A percentile compares a stretch with the other conserved stretches of the same genome.
phyloP scores from a whole-genome alignment of 306 rosid species.

The Cicer judaicum region DNA sequence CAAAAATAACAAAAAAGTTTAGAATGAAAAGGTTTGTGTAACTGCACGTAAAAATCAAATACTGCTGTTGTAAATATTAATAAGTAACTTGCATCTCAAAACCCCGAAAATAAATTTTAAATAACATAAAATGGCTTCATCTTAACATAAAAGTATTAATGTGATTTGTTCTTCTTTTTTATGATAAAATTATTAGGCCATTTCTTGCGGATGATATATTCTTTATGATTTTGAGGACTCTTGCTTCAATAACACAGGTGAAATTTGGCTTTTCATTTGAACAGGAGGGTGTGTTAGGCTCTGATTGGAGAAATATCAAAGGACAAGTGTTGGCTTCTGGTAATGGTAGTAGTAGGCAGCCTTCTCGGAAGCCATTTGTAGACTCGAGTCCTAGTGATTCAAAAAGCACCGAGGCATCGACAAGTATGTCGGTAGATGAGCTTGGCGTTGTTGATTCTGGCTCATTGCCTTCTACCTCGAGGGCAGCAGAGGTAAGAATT shows the following conservation, averaged over 20 bases:
- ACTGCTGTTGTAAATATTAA: not conserved
- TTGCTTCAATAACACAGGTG: constrained; percentile 1
- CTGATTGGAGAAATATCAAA: constrained; percentile 85
- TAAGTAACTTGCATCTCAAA: not conserved
- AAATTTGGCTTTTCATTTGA: constrained; percentile 29
- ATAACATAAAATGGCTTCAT: not conserved
- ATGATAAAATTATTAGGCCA: constrained; percentile 8
- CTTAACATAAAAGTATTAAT: not conserved
- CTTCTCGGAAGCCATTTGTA: constrained; percentile 71
- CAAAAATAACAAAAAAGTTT: not conserved
- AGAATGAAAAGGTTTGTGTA: not conserved
- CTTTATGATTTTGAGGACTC: constrained; percentile 30
- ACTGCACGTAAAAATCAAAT: not conserved
- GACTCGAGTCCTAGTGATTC: constrained; percentile 70
- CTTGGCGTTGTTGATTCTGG: constrained; percentile 75
- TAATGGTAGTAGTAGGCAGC: constrained; percentile 61
- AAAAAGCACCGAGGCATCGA: constrained; percentile 85
- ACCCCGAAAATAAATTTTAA: not conserved
- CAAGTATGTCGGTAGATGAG: constrained; percentile 81
- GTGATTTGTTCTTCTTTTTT: not conserved
- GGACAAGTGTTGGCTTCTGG: constrained; percentile 80
- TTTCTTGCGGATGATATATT: constrained; percentile 7
- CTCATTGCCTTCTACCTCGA: constrained; percentile 77
- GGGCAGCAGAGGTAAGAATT: constrained; percentile 79
- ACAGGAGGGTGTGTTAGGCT: constrained; percentile 73